Evolutionary conservation across 2,329 filamentous ascomycete genomes (phyloP).

Genomic region (Microsporum audouinii): DNA sequence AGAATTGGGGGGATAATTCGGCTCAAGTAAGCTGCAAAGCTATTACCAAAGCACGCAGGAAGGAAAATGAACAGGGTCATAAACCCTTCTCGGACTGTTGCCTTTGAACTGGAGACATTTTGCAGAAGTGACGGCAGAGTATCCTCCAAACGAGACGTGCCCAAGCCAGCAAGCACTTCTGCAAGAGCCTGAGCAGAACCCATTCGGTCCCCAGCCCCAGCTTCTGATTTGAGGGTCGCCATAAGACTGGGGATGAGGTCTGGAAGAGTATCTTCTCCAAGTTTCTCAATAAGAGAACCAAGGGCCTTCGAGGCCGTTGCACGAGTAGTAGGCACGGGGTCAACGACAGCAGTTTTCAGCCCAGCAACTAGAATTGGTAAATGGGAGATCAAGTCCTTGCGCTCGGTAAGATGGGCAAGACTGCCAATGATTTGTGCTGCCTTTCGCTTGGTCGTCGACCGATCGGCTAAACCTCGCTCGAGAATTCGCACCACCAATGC

Average conservation of each 20-base stretch:
- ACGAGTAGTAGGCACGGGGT: conserved; percentile 90
- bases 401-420: conserved; percentile 89
- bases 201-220: conserved; percentile 86
- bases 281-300: conserved; percentile 92
- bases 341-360: conserved; percentile 76
- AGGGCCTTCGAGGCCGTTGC: conserved; percentile 93
- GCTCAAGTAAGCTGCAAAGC: conserved; percentile 88
- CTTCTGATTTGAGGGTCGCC: conserved; percentile 94
- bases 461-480: conserved; percentile 78
- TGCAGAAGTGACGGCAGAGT: conserved; percentile 92
- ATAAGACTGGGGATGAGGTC: conserved; percentile 96
- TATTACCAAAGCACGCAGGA: conserved; percentile 97
- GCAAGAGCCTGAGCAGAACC: conserved; percentile 93
- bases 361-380: conserved; percentile 86
- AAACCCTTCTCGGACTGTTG: conserved; percentile 89
- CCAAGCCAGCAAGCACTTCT: conserved; percentile 89
- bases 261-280: conserved; percentile 90
- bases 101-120: conserved; percentile 83
- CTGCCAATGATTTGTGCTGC: conserved; percentile 96
- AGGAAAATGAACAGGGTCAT: conserved; percentile 99
- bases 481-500: conserved; percentile 91
- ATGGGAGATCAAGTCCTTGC: conserved; percentile 84
- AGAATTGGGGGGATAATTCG: conserved; percentile 94
- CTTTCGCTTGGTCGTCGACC: conserved; percentile 92
- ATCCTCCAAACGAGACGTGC: conserved; percentile 85